A percentile compares a stretch with the other conserved stretches of the same genome.
These are phyloP conservation scores for Trypanosoma conorhini DNA, from an alignment of 208 protist genomes.

Conservation along the genomic window DNA sequence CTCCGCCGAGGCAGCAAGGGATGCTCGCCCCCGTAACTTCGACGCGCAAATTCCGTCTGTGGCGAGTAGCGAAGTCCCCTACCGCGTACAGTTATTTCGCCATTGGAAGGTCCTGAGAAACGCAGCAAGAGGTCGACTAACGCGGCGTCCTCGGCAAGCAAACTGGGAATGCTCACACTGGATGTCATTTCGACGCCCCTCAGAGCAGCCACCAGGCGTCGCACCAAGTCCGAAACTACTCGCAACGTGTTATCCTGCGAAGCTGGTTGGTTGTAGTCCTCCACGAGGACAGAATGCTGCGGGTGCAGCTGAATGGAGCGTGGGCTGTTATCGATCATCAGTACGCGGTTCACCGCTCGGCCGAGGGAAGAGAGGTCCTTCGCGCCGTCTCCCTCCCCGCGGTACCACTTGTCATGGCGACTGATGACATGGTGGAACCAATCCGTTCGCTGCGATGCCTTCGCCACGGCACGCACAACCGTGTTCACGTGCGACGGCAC, in stretches of 20 bases:
- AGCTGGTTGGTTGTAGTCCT: constrained; percentile 70
- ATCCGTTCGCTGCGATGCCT: constrained; percentile 36
- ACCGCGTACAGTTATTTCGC: not conserved
- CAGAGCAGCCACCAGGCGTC: constrained; percentile 36
- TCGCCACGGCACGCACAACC: constrained; percentile 51
- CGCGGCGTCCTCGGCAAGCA: constrained; percentile 15
- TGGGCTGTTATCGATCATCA: constrained; percentile 87
- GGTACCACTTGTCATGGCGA: constrained; percentile 71
- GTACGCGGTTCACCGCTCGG: constrained; percentile 43
- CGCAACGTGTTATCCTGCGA: constrained; percentile 50
- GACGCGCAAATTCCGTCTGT: not conserved
- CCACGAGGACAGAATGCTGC: constrained; percentile 54
- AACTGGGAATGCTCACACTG: constrained; percentile 3
- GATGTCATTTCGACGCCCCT: not conserved
- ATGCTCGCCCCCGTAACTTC: constrained; percentile 29
- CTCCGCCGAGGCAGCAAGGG: constrained; percentile 2
- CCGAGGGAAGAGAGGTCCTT: constrained; percentile 74
- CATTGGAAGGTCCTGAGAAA: not conserved
- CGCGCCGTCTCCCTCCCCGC: constrained; percentile 33
- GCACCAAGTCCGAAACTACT: constrained; percentile 44
- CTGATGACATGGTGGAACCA: constrained; percentile 87
- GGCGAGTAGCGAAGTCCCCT: constrained; percentile 31
- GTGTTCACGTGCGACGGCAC: constrained; percentile 64
- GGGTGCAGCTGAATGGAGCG: constrained; percentile 58
- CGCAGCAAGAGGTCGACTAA: constrained; percentile 10